Conservation (phyloP, 495 filamentous ascomycete genomes). For the Penicillium salamii region DNA sequence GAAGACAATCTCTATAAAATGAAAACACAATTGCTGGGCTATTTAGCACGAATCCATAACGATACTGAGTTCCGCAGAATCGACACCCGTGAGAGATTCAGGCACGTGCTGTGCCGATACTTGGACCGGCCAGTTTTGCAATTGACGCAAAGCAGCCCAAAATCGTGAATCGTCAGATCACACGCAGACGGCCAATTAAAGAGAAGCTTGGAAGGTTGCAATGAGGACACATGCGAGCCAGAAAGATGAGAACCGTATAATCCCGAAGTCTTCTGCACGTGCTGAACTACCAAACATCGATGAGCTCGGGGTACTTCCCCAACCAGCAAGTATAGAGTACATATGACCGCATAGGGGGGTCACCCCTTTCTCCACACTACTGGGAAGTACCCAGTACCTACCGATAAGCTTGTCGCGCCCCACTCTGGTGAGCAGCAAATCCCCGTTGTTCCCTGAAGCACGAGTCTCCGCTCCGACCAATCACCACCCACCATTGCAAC, state of each 20-base stretch:
- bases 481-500: slow-evolving; percentile 21
- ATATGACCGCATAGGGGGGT: background rate
- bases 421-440: slow-evolving; percentile 19
- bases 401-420: slow-evolving; percentile 23
- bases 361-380: background rate
- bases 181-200: background rate
- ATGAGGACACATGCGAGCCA: background rate
- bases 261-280: slow-evolving; percentile 22
- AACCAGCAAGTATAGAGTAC: slow-evolving; percentile 6
- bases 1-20: too few species aligned
- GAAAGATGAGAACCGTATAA: background rate
- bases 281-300: slow-evolving; percentile 29
- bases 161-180: background rate
- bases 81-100: too few species aligned
- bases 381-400: slow-evolving; percentile 3
- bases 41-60: too few species aligned
- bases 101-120: background rate
- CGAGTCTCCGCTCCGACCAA: slow-evolving; percentile 29
- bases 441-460: slow-evolving; percentile 20
- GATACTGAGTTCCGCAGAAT: too few species aligned
- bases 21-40: too few species aligned
- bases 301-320: background rate
- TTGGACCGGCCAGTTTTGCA: background rate
- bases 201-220: background rate
- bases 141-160: background rate